These are phyloP conservation scores for Boeremia lycopersici DNA, from an alignment of 2,329 filamentous ascomycete species.

Conservation along the genomic window DNA sequence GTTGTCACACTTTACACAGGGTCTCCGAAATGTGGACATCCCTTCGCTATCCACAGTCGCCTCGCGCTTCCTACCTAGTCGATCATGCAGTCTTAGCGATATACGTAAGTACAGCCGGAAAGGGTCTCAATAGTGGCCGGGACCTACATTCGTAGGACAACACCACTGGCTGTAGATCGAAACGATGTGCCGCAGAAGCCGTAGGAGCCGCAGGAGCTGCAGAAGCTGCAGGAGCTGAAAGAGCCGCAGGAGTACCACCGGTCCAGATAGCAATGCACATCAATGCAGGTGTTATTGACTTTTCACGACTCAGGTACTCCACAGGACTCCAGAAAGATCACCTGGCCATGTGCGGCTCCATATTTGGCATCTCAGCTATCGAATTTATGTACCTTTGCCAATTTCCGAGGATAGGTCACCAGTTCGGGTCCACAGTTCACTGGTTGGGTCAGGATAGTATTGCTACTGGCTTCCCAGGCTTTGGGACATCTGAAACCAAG, in stretches of 20 bases:
- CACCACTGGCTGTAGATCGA: background rate
- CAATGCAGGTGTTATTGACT: background rate
- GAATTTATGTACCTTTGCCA: conserved; percentile 18
- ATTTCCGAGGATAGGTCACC: conserved; percentile 16
- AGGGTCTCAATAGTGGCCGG: background rate
- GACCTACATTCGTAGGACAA: background rate
- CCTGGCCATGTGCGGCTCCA: background rate
- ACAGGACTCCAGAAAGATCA: background rate
- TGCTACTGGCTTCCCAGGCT: conserved; percentile 4
- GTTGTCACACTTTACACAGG: background rate
- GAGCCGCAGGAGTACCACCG: background rate
- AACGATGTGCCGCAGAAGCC: conserved; percentile 1
- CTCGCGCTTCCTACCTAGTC: background rate
- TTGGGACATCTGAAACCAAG: conserved; percentile 10
- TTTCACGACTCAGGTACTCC: conserved; percentile 1
- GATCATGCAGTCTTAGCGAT: background rate
- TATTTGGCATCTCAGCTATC: conserved; percentile 24
- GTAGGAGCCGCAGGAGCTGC: background rate
- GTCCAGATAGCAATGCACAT: conserved; percentile 1
- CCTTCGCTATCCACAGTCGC: background rate
- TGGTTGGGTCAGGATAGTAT: conserved; percentile 13
- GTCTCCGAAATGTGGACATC: background rate
- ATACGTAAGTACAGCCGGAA: background rate
- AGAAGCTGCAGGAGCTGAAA: background rate
- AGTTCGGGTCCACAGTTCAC: conserved; percentile 11